These are phyloP conservation scores for Acer negundo DNA, from an alignment of 345 rosid species.

Conservation along the genomic window DNA sequence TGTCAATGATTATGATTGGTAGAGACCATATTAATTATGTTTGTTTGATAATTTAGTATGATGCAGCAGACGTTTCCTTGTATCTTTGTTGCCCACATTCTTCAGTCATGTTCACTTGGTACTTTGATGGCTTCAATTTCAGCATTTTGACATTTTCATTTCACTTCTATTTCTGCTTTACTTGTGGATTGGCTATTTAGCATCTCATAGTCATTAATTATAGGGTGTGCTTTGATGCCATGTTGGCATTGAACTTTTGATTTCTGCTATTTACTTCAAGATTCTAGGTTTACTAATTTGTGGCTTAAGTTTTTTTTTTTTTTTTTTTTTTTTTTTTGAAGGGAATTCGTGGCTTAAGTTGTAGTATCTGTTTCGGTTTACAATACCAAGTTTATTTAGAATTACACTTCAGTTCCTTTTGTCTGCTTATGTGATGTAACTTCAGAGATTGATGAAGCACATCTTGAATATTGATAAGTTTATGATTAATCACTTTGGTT, in stretches of 20 bases:
- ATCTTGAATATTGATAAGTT: background rate
- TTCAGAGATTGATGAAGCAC: slow-evolving; percentile 4
- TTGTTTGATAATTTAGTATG: background rate
- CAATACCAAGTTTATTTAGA: background rate
- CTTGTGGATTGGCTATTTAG: background rate
- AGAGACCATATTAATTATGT: background rate
- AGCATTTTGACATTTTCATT: background rate
- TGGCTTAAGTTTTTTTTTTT: too few relatives aligned
- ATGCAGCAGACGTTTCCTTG: background rate
- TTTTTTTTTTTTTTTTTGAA: too few relatives aligned
- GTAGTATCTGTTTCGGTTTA: background rate
- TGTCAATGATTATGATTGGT: background rate
- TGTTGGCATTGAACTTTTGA: background rate
- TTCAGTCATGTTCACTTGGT: background rate
- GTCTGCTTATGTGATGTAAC: slow-evolving; percentile 11
- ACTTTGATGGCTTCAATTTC: background rate
- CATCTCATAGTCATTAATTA: background rate
- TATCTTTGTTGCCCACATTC: background rate
- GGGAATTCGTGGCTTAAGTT: background rate
- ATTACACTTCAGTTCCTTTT: background rate
- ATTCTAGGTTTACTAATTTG: background rate
- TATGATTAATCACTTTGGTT: background rate
- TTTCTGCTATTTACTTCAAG: background rate
- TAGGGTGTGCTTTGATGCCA: background rate
- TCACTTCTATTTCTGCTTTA: background rate